Conservation (phyloP, 2,329 filamentous ascomycete genomes). For the Fusarium sp. region DNA sequence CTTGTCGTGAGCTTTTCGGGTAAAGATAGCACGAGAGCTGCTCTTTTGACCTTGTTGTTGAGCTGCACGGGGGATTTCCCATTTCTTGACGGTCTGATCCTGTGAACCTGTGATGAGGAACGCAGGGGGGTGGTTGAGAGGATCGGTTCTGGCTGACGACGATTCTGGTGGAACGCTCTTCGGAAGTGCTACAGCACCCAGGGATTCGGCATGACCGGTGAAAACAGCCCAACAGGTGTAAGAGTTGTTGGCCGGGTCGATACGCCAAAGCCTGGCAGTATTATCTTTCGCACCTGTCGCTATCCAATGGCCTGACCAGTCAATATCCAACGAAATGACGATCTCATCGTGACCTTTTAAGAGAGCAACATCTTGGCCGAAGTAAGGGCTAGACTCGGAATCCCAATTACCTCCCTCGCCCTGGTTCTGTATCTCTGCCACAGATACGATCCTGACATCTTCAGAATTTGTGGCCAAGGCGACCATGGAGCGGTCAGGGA, state of each 20-base stretch:
- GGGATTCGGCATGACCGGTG: slow-evolving; percentile 91
- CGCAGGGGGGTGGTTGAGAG: slow-evolving; percentile 81
- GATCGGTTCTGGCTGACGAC: slow-evolving; percentile 77
- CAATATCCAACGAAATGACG: slow-evolving; percentile 91
- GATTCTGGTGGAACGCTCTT: slow-evolving; percentile 74
- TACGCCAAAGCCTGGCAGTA: slow-evolving; percentile 87
- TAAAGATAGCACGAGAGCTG: slow-evolving; percentile 78
- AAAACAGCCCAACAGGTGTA: slow-evolving; percentile 86
- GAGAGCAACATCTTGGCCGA: slow-evolving; percentile 88
- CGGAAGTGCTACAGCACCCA: slow-evolving; percentile 89
- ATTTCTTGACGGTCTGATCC: slow-evolving; percentile 94
- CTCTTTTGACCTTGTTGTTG: slow-evolving; percentile 61
- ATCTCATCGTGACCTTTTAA: slow-evolving; percentile 95
- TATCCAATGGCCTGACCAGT: slow-evolving; percentile 98
- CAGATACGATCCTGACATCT: slow-evolving; percentile 87
- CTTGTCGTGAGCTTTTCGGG: slow-evolving; percentile 96
- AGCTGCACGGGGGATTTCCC: slow-evolving; percentile 77
- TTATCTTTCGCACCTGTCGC: slow-evolving; percentile 98
- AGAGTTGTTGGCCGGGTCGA: slow-evolving; percentile 80
- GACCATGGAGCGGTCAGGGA: slow-evolving; percentile 82
- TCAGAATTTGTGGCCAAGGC: slow-evolving; percentile 96
- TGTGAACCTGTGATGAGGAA: slow-evolving; percentile 94
- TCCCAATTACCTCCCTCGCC: slow-evolving; percentile 41
- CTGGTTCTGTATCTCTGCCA: slow-evolving; percentile 58
- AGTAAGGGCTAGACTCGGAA: slow-evolving; percentile 66